These are phyloP conservation scores for Nelumbo lutea DNA, from an alignment of 164 flowering plant genomes.

Conservation along the genomic window DNA sequence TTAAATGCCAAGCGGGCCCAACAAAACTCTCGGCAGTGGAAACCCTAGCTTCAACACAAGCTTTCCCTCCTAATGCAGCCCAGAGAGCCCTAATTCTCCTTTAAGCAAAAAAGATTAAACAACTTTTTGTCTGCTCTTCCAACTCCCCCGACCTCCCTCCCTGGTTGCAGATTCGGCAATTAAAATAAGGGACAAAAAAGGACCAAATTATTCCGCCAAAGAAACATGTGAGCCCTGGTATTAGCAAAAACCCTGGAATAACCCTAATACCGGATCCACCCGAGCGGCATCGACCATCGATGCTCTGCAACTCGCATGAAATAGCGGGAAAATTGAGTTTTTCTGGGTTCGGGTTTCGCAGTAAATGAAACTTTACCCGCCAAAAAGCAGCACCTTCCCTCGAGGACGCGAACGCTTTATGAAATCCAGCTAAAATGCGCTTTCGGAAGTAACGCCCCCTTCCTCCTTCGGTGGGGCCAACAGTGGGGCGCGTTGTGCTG, in stretches of 20 bases:
- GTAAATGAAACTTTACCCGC: conserved; percentile 17
- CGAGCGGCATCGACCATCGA: too few species aligned
- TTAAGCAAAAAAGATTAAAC: neutral
- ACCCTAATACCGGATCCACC: conserved; percentile 3
- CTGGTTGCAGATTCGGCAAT: neutral
- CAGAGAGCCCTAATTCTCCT: conserved; percentile 3
- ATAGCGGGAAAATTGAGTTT: conserved; percentile 11
- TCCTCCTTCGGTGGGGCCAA: neutral
- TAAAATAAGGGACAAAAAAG: neutral
- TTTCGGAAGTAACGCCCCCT: conserved; percentile 1
- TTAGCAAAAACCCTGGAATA: neutral
- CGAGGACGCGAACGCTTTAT: conserved; percentile 11
- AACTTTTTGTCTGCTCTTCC: neutral
- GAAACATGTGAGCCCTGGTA: conserved; percentile 5
- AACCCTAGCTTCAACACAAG: neutral
- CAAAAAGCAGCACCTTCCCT: conserved; percentile 4
- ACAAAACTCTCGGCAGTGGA: neutral
- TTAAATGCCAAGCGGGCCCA: conserved; percentile 9
- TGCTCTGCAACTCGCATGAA: neutral
- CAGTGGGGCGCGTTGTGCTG: neutral
- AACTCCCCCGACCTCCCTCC: neutral
- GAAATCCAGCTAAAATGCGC: conserved; percentile 9
- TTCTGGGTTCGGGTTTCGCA: neutral
- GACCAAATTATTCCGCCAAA: neutral
- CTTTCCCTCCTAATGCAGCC: neutral